Evolutionary conservation across 2,329 filamentous ascomycete genomes (phyloP).

Genomic region (Pseudogymnoascus sp.): DNA sequence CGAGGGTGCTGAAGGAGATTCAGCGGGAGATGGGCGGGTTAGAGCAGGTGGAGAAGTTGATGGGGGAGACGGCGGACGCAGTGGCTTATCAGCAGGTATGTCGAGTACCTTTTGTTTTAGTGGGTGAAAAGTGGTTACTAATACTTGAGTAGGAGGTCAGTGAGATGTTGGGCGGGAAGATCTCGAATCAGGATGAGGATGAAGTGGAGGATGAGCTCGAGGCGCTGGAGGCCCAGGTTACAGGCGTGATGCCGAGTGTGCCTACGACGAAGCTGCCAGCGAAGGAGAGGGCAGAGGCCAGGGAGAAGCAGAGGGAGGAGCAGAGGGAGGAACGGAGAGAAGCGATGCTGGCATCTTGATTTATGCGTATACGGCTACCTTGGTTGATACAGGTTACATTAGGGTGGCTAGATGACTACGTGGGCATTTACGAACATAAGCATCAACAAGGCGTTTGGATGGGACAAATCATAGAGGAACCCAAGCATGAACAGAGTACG

Average conservation of each 20-base stretch:
- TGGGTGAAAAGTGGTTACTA: neutral
- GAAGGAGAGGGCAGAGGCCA: constrained; percentile 24
- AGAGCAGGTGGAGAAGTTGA: constrained; percentile 87
- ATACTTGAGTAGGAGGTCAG: constrained; percentile 64
- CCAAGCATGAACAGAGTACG: neutral
- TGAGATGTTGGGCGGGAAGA: constrained; percentile 78
- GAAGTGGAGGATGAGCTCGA: constrained; percentile 95
- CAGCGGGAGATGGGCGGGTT: constrained; percentile 93
- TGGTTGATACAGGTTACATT: neutral
- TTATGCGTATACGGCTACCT: neutral
- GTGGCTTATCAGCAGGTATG: constrained; percentile 80
- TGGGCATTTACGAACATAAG: neutral
- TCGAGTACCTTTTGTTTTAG: constrained; percentile 11
- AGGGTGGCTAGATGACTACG: neutral
- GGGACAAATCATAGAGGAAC: neutral
- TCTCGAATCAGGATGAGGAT: constrained; percentile 93
- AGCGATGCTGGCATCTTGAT: constrained; percentile 25
- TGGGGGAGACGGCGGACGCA: constrained; percentile 86
- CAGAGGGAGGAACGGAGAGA: constrained; percentile 19
- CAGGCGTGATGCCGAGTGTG: constrained; percentile 27
- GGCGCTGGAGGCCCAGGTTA: constrained; percentile 61
- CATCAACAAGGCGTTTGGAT: neutral
- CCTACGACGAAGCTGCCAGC: constrained; percentile 17
- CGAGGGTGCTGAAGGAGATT: constrained; percentile 80
- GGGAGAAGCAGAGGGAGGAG: constrained; percentile 19